Evolutionary conservation across 1,284 basidiomycete genomes (phyloP).

Genomic region (Cutaneotrichosporon mucoides): DNA sequence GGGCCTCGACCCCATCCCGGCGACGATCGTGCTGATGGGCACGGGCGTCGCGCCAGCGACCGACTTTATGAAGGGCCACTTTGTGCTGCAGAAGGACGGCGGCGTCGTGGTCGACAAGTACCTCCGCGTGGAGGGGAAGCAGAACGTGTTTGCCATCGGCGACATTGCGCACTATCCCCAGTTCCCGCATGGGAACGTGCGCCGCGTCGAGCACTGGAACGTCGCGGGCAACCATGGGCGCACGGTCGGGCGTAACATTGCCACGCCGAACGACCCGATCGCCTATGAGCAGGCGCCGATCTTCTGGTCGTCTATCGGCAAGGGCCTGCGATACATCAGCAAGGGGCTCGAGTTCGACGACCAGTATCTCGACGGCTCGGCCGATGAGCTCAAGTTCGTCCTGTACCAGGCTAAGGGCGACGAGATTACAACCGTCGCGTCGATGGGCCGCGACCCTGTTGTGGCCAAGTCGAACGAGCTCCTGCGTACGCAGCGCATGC

Average conservation of each 20-base stretch:
- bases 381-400: conserved; percentile 76
- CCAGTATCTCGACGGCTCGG: conserved; percentile 70
- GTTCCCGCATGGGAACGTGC: conserved; percentile 43
- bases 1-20: conserved; percentile 61
- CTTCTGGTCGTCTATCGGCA: conserved; percentile 75
- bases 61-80: conserved; percentile 65
- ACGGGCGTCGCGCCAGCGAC: conserved; percentile 86
- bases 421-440: conserved; percentile 75
- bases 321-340: conserved; percentile 77
- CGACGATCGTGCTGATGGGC: conserved; percentile 81
- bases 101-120: conserved; percentile 77
- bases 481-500: conserved; percentile 74
- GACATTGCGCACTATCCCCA: conserved; percentile 85
- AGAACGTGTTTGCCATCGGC: conserved; percentile 76
- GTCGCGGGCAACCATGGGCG: conserved; percentile 82
- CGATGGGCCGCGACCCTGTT: conserved; percentile 57
- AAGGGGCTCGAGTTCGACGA: conserved; percentile 63
- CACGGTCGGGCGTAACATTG: conserved; percentile 70
- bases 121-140: conserved; percentile 62
- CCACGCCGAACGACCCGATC: conserved; percentile 40
- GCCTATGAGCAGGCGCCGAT: conserved; percentile 66
- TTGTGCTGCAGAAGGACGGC: conserved; percentile 68
- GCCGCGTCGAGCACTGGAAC: conserved; percentile 48
- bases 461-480: conserved; percentile 78
- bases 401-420: conserved; percentile 79